A percentile compares a stretch with the other conserved stretches of the same genome.
Evolutionary conservation across 495 filamentous ascomycete species (phyloP).

Genomic region (Sphaerosporella brunnea): DNA sequence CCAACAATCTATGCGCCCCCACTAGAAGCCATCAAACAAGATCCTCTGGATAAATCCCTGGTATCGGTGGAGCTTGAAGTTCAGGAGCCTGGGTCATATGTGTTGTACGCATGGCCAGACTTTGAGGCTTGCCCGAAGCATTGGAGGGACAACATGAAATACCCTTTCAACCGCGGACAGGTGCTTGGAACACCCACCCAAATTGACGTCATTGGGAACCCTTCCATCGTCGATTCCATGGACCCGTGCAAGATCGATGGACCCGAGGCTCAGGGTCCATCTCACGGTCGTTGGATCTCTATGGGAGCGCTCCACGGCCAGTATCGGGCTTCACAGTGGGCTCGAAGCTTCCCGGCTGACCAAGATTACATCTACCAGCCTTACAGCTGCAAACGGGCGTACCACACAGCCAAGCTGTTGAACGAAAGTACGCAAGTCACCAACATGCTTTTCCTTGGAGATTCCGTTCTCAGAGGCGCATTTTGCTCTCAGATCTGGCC

Average conservation of each 20-base stretch:
- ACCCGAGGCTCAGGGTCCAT: not conserved
- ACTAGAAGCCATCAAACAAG: not conserved
- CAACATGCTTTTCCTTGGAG: conserved; percentile 12
- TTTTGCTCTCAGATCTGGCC: conserved; percentile 10
- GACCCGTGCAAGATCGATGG: not conserved
- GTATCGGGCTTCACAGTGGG: not conserved
- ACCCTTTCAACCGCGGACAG: conserved; percentile 6
- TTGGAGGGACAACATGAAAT: conserved; percentile 7
- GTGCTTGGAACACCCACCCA: not conserved
- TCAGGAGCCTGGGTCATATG: conserved; percentile 12
- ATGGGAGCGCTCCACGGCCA: not conserved
- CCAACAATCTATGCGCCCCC: conserved; percentile 4
- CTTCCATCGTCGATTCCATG: not conserved
- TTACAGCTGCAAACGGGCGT: conserved; percentile 7
- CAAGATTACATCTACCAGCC: conserved; percentile 10
- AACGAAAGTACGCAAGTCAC: not conserved
- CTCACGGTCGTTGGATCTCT: conserved; percentile 1
- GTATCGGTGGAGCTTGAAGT: conserved; percentile 3
- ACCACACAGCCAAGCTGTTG: conserved; percentile 4
- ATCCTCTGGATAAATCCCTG: not conserved
- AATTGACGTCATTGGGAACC: not conserved
- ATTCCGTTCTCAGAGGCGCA: conserved; percentile 7
- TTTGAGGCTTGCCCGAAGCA: conserved; percentile 4
- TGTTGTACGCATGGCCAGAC: conserved; percentile 15
- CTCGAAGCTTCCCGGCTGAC: not conserved